These are phyloP conservation scores for Phytopythium mirpurense DNA, from an alignment of 352 stramenopile genomes.

Conservation along the genomic window DNA sequence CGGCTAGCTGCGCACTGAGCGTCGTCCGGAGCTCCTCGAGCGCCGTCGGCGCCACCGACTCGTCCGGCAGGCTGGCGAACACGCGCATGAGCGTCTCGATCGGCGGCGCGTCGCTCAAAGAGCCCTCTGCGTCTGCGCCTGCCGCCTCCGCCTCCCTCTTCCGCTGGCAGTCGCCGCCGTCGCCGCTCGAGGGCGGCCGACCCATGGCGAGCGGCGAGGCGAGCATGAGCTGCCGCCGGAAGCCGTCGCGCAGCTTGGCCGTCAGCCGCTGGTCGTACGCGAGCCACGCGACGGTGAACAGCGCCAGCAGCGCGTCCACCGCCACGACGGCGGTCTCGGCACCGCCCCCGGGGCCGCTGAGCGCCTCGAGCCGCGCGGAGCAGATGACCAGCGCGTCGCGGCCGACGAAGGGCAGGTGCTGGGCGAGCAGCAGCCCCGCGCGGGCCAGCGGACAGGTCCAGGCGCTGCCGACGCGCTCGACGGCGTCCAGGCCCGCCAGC, in stretches of 20 bases:
- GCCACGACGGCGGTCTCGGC: constrained; percentile 6
- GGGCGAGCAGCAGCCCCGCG: constrained; percentile 24
- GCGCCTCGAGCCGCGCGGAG: constrained; percentile 4
- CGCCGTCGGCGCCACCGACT: constrained; percentile 22
- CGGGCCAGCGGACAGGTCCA: constrained; percentile 32
- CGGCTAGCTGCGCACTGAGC: constrained; percentile 29
- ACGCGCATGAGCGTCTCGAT: constrained; percentile 31
- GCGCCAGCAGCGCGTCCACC: constrained; percentile 44
- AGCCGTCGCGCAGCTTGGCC: constrained; percentile 39
- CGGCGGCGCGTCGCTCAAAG: constrained; percentile 7
- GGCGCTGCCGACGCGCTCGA: constrained; percentile 12
- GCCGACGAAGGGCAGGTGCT: constrained; percentile 36
- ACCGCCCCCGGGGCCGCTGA: constrained; percentile 1
- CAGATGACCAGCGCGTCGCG: constrained; percentile 8
- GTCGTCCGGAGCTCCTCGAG: constrained; percentile 32
- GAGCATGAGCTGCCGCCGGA: constrained; percentile 31
- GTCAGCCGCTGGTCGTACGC: constrained; percentile 36
- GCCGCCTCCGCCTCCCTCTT: background rate
- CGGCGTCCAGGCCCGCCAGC: constrained; percentile 23
- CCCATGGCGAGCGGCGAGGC: constrained; percentile 16
- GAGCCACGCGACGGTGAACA: constrained; percentile 42
- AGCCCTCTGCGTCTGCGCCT: background rate
- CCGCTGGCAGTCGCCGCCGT: no score
- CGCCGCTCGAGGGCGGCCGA: background rate
- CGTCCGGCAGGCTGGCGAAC: constrained; percentile 18